Percentiles rank a stretch among this genome's conserved stretches.
phyloP scores from a whole-genome alignment of 441 rosid genomes.

The Francoa sonchifolia region DNA sequence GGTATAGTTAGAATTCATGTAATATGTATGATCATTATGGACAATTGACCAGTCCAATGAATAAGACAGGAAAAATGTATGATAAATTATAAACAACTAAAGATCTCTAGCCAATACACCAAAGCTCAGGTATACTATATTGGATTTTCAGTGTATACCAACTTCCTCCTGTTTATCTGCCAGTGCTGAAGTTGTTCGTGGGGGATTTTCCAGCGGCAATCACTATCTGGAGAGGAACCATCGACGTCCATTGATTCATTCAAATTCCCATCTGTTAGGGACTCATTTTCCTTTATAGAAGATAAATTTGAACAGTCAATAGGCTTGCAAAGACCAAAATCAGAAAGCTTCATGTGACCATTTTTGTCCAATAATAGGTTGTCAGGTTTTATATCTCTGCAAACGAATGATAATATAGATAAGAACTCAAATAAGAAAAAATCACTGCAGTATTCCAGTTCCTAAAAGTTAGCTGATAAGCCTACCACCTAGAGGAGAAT shows the following conservation, averaged over 20 bases:
- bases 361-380: slow-evolving; percentile 86
- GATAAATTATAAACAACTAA: no score
- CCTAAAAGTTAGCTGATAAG: neutral
- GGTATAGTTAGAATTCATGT: neutral
- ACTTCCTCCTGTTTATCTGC: slow-evolving; percentile 94
- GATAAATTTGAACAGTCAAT: slow-evolving; percentile 74
- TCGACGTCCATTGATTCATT: slow-evolving; percentile 82
- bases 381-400: slow-evolving; percentile 93
- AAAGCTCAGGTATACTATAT: no score
- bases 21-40: no score
- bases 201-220: slow-evolving; percentile 76
- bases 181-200: slow-evolving; percentile 94
- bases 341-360: slow-evolving; percentile 97
- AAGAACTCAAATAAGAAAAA: slow-evolving; percentile 1
- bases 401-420: slow-evolving; percentile 16
- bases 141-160: no score
- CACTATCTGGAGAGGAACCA: slow-evolving; percentile 60
- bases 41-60: no score
- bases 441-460: slow-evolving; percentile 5
- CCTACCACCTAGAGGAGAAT: neutral
- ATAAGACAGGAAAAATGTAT: no score
- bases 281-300: slow-evolving; percentile 62
- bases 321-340: slow-evolving; percentile 97
- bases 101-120: no score
- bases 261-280: slow-evolving; percentile 47